These are phyloP conservation scores for Herpetomonas samuelpessoai DNA, from an alignment of 208 protist genomes.

Conservation along the genomic window DNA sequence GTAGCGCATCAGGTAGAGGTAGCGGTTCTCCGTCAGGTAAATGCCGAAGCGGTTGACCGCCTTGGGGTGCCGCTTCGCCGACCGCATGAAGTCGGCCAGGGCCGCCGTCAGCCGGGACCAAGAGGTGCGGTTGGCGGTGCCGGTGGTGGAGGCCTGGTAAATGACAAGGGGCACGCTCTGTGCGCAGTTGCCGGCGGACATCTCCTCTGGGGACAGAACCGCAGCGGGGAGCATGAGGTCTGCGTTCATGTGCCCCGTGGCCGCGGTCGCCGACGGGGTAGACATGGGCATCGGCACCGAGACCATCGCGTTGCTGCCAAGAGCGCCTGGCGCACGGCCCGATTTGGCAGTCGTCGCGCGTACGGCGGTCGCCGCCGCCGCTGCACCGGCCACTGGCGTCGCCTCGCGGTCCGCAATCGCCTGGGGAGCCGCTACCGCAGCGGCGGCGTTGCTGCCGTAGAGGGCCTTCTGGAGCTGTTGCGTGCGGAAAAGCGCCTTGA, in stretches of 20 bases:
- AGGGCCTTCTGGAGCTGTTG: constrained; percentile 33
- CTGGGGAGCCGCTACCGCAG: background rate
- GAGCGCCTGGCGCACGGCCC: too few species aligned
- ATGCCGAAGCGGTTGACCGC: constrained; percentile 27
- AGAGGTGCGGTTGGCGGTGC: constrained; percentile 39
- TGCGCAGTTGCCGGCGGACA: background rate
- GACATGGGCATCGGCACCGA: background rate
- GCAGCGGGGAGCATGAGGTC: constrained; percentile 8
- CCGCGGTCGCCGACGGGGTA: background rate
- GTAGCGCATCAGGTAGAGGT: constrained; percentile 47
- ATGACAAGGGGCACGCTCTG: constrained; percentile 38
- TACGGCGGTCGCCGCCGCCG: background rate
- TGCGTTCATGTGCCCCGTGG: background rate
- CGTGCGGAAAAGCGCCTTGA: constrained; percentile 83
- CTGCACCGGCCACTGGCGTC: background rate
- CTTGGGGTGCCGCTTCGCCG: constrained; percentile 48
- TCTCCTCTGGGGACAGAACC: constrained; percentile 14
- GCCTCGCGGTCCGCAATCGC: background rate
- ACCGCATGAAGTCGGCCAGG: constrained; percentile 32
- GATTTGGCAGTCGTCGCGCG: too few species aligned
- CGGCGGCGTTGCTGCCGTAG: background rate
- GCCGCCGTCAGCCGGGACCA: constrained; percentile 40
- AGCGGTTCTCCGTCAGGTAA: constrained; percentile 32
- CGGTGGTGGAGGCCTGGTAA: constrained; percentile 61
- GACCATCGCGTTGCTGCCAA: background rate